Evolutionary conservation across 306 rosid species (phyloP).

Genomic region (Pyrus betulifolia): DNA sequence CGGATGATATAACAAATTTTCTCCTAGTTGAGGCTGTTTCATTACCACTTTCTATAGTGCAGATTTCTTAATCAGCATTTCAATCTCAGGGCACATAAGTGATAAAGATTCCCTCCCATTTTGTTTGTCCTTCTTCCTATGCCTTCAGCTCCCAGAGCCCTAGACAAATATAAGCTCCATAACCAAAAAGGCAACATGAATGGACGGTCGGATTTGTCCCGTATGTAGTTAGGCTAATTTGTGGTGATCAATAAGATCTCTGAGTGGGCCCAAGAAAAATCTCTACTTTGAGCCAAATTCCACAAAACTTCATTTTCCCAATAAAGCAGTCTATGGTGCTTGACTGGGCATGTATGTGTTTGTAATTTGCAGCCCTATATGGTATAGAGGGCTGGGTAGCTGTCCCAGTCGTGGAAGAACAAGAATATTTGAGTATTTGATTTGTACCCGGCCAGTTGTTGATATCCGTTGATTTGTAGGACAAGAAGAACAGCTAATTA

Average conservation of each 20-base stretch:
- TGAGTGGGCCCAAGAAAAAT: slow-evolving; percentile 15
- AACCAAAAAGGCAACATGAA: not conserved
- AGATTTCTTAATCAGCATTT: not conserved
- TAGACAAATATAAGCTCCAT: not conserved
- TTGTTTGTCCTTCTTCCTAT: not conserved
- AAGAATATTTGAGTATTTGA: not conserved
- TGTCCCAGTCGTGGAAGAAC: slow-evolving; percentile 7
- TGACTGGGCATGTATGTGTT: not conserved
- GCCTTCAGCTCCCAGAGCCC: not conserved
- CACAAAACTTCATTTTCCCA: slow-evolving; percentile 11
- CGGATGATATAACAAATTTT: not conserved
- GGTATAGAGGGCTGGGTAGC: not conserved
- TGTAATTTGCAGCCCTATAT: no score
- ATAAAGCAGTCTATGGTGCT: slow-evolving; percentile 18
- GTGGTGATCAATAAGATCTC: not conserved
- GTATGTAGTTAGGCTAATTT: not conserved
- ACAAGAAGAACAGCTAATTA: slow-evolving; percentile 1
- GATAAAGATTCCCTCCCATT: not conserved
- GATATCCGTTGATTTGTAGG: not conserved
- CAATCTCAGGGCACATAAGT: not conserved
- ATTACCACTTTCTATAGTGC: not conserved
- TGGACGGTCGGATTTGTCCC: not conserved
- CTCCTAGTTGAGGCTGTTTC: not conserved
- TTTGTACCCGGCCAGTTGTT: not conserved
- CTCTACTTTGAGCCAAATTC: slow-evolving; percentile 14